These are phyloP conservation scores for Fusarium floridanum DNA, from an alignment of 2,329 filamentous ascomycete species.

Conservation along the genomic window DNA sequence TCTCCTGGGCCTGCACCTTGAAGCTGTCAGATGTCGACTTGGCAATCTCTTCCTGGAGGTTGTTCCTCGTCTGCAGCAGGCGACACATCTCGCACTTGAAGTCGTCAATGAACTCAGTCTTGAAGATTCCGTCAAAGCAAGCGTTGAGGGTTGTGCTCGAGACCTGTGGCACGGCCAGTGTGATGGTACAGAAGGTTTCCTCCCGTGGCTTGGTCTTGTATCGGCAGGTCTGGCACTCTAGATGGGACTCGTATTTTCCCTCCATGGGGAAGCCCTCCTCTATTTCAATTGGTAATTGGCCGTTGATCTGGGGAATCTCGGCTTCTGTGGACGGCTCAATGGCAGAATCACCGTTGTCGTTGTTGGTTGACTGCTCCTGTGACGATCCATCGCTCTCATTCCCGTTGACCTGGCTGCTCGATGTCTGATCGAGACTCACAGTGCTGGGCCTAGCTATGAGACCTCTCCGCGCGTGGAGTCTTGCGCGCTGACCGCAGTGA, in stretches of 20 bases:
- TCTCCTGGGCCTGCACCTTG: constrained; percentile 64
- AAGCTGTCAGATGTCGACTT: constrained; percentile 66
- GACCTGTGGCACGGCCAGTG: constrained; percentile 88
- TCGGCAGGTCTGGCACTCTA: constrained; percentile 89
- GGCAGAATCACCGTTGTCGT: constrained; percentile 33
- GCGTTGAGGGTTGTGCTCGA: constrained; percentile 83
- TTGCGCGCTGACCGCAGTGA: constrained; percentile 82
- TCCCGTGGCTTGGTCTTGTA: constrained; percentile 88
- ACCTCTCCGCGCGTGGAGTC: constrained; percentile 65
- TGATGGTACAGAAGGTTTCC: constrained; percentile 92
- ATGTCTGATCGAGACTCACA: constrained; percentile 29
- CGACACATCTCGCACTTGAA: constrained; percentile 96
- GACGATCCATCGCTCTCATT: constrained; percentile 17
- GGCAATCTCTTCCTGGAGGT: constrained; percentile 71
- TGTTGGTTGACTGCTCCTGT: constrained; percentile 21
- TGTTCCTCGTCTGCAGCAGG: constrained; percentile 80
- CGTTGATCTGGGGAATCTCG: constrained; percentile 36
- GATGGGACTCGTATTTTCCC: constrained; percentile 92
- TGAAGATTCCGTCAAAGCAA: constrained; percentile 94
- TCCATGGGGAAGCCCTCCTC: constrained; percentile 91
- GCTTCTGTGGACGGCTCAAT: constrained; percentile 41
- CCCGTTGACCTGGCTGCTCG: constrained; percentile 39
- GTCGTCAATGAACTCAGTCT: constrained; percentile 95
- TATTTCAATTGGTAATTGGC: constrained; percentile 54
- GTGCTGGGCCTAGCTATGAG: constrained; percentile 27